These are phyloP conservation scores for Zea luxurians DNA, from an alignment of 176 grass and related monocot species.

Conservation along the genomic window DNA sequence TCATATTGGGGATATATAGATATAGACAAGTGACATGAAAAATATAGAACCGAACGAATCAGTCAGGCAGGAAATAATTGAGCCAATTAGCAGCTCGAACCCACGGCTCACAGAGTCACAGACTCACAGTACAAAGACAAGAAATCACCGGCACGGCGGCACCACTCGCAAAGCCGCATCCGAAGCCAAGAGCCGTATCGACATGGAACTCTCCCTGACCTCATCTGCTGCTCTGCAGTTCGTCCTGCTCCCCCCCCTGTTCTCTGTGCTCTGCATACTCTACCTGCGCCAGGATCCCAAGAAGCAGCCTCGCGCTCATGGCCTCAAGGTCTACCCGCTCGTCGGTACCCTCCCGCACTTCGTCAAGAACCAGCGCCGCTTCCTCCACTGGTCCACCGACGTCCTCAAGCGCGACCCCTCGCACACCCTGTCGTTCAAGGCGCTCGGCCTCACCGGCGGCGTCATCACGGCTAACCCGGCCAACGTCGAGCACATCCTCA, in stretches of 20 bases:
- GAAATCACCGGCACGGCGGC: background rate
- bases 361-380: slow-evolving; percentile 49
- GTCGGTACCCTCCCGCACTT: slow-evolving; percentile 45
- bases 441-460: slow-evolving; percentile 41
- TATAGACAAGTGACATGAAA: too few species aligned
- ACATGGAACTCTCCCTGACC: slow-evolving; percentile 42
- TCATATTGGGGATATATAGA: too few species aligned
- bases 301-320: slow-evolving; percentile 33
- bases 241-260: slow-evolving; percentile 26
- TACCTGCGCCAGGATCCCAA: slow-evolving; percentile 23
- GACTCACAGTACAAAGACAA: background rate
- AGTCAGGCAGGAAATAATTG: too few species aligned
- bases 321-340: slow-evolving; percentile 46
- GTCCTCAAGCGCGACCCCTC: slow-evolving; percentile 28
- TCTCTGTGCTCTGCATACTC: slow-evolving; percentile 18
- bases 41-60: too few species aligned
- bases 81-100: background rate
- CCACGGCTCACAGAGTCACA: background rate
- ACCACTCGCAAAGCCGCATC: background rate
- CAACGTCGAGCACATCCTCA: slow-evolving; percentile 73
- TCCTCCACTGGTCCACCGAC: slow-evolving; percentile 58
- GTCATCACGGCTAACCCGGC: slow-evolving; percentile 59
- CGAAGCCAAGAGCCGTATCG: background rate
- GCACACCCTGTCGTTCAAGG: slow-evolving; percentile 51
- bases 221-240: slow-evolving; percentile 6